Percentiles rank a stretch among this genome's conserved stretches.
Evolutionary conservation across 163 green algal species (phyloP).

Genomic region (Smithsoniella earleae): DNA sequence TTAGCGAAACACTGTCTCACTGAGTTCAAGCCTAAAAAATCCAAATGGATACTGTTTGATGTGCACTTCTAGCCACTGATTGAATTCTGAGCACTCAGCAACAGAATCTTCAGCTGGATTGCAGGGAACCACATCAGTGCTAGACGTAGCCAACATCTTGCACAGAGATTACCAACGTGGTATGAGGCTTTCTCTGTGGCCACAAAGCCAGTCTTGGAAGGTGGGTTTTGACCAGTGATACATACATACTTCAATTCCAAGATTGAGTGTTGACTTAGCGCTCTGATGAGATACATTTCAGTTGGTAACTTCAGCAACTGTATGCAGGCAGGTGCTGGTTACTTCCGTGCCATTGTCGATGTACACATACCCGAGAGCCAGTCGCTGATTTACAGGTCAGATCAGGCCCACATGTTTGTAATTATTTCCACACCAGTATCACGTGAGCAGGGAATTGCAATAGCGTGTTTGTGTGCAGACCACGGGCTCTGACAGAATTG

Average conservation of each 20-base stretch:
- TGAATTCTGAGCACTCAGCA: no score
- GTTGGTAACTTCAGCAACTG: no score
- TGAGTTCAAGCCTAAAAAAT: no score
- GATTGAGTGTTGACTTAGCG: no score
- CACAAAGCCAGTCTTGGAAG: conserved; percentile 8
- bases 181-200: background rate
- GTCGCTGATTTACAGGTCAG: conserved; percentile 13
- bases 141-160: background rate
- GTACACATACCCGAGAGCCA: background rate
- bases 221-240: background rate
- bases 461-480: conserved; percentile 15
- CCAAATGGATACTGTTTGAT: no score
- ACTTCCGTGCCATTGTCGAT: conserved; percentile 5
- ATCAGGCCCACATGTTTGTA: background rate
- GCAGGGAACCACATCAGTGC: background rate
- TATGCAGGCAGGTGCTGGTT: background rate
- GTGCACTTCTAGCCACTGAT: no score
- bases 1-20: no score
- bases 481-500: background rate
- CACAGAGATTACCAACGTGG: background rate
- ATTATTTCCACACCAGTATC: background rate
- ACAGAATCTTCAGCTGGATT: no score
- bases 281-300: no score
- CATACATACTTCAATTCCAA: no score
- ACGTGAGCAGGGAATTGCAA: no score